Conservation (phyloP, 2,329 filamentous ascomycete genomes). For the Grosmannia serpens region DNA sequence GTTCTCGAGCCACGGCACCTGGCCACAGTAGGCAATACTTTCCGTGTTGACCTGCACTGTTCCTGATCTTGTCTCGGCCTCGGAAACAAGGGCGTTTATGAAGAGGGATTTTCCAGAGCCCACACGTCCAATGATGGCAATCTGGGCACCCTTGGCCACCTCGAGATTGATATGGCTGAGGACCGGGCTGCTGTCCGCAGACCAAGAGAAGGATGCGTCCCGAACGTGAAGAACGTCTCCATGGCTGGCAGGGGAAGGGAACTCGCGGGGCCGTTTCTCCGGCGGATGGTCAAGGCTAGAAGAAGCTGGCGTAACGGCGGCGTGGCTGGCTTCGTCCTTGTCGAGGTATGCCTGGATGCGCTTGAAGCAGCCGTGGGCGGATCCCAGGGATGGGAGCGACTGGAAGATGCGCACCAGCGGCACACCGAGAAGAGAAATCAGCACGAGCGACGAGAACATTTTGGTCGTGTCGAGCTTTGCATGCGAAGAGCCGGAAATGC, state of each 20-base stretch:
- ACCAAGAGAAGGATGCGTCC: background rate
- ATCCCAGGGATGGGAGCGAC: background rate
- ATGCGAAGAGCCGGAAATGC: background rate
- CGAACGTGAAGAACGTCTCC: background rate
- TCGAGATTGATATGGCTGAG: background rate
- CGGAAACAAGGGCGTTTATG: conserved; percentile 25
- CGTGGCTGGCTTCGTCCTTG: too few species aligned
- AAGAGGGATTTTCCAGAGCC: conserved; percentile 31
- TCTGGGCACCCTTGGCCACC: background rate
- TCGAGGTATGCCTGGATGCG: background rate
- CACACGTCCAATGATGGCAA: conserved; percentile 23
- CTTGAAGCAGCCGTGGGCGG: background rate
- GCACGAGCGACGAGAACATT: background rate
- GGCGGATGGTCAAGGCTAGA: too few species aligned
- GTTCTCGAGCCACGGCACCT: conserved; percentile 31
- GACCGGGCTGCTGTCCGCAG: background rate
- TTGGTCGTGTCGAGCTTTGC: background rate
- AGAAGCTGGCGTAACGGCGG: too few species aligned
- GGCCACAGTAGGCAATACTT: conserved; percentile 28
- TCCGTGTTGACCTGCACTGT: conserved; percentile 12
- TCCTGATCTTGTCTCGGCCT: conserved; percentile 17
- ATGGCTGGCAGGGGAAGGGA: too few species aligned
- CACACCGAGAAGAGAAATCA: background rate
- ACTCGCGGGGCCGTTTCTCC: too few species aligned
- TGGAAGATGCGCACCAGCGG: background rate